These are phyloP conservation scores for Hypholoma fasciculare DNA, from an alignment of 768 basidiomycete genomes.

Conservation along the genomic window DNA sequence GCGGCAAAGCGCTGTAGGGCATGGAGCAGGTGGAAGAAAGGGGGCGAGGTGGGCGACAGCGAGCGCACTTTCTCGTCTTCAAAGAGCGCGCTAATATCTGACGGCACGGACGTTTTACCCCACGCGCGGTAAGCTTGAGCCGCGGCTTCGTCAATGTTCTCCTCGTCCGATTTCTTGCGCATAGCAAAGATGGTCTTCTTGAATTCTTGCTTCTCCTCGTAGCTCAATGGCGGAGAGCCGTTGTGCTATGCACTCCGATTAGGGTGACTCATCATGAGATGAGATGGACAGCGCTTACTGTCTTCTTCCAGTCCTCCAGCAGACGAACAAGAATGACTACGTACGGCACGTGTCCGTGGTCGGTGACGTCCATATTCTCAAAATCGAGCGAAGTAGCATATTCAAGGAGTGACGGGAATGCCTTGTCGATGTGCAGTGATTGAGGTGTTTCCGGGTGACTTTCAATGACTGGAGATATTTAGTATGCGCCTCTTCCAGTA, in stretches of 20 bases:
- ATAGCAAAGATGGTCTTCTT: slow-evolving; percentile 62
- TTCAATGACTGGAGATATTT: slow-evolving; percentile 67
- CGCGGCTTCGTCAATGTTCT: slow-evolving; percentile 96
- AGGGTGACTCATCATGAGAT: background rate
- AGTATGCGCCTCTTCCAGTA: background rate
- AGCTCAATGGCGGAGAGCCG: slow-evolving; percentile 56
- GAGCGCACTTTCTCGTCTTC: slow-evolving; percentile 50
- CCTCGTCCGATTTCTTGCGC: slow-evolving; percentile 82
- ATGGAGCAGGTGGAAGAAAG: slow-evolving; percentile 77
- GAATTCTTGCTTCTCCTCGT: slow-evolving; percentile 76
- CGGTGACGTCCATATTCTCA: slow-evolving; percentile 79
- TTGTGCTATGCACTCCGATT: slow-evolving; percentile 51
- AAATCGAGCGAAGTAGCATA: slow-evolving; percentile 75
- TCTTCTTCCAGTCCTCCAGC: slow-evolving; percentile 79
- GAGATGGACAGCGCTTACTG: slow-evolving; percentile 41
- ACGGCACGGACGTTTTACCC: slow-evolving; percentile 61
- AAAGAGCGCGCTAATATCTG: slow-evolving; percentile 66
- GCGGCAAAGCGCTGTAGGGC: slow-evolving; percentile 67
- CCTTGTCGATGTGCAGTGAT: slow-evolving; percentile 83
- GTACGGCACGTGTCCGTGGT: slow-evolving; percentile 90
- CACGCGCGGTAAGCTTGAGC: slow-evolving; percentile 84
- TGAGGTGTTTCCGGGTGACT: slow-evolving; percentile 77
- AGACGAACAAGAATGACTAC: slow-evolving; percentile 85
- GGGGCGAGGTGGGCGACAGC: slow-evolving; percentile 46
- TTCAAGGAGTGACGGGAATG: slow-evolving; percentile 80